Evolutionary conservation across 2,329 filamentous ascomycete genomes (phyloP).

Genomic region (Sporothrix phasma): DNA sequence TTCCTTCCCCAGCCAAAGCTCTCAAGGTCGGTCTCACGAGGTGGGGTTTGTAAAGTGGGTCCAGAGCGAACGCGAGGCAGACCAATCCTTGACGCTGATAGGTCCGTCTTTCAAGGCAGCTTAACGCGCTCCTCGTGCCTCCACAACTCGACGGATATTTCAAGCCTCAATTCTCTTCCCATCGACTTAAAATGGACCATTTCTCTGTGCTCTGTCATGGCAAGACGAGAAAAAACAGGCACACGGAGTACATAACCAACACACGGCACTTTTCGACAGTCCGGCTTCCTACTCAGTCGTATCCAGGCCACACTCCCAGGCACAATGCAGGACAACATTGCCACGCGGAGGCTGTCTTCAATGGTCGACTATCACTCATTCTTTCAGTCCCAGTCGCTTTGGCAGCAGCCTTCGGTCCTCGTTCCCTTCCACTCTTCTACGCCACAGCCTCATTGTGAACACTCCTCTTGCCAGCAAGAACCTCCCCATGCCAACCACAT

Average conservation of each 20-base stretch:
- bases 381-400: too few relatives aligned
- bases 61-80: neutral
- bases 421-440: neutral
- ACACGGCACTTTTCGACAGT: too few relatives aligned
- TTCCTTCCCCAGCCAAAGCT: neutral
- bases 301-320: too few relatives aligned
- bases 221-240: too few relatives aligned
- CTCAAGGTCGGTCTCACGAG: neutral
- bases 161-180: neutral
- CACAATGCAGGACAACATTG: neutral
- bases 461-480: neutral
- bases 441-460: neutral
- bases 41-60: slow-evolving; percentile 4
- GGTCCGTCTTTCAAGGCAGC: neutral
- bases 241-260: too few relatives aligned
- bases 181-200: too few relatives aligned
- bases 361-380: too few relatives aligned
- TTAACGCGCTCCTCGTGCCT: neutral
- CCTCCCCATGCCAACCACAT: neutral
- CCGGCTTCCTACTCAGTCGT: too few relatives aligned
- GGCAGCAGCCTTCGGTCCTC: too few relatives aligned
- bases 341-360: too few relatives aligned
- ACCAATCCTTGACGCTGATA: neutral
- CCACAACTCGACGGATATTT: too few relatives aligned
- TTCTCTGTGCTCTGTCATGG: too few relatives aligned